Evolutionary conservation across 768 basidiomycete species (phyloP).

Genomic region (Suillus plorans): DNA sequence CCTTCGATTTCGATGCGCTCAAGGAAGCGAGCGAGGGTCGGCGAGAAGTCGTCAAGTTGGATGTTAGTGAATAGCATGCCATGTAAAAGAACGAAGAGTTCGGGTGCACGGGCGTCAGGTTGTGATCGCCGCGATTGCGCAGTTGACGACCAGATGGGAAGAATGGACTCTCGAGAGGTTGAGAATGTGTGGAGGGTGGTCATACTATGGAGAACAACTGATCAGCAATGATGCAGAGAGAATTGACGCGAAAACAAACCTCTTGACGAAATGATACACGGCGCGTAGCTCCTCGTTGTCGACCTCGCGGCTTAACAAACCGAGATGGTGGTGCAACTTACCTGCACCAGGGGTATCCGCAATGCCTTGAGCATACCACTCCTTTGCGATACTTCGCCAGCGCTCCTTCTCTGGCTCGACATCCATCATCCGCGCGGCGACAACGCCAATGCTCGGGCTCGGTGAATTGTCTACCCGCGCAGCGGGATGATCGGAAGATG

Average conservation of each 20-base stretch:
- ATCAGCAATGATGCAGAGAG: constrained; percentile 2
- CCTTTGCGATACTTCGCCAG: constrained; percentile 85
- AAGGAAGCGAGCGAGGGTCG: constrained; percentile 79
- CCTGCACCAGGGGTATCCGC: constrained; percentile 92
- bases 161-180: constrained; percentile 85
- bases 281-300: constrained; percentile 80
- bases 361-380: constrained; percentile 91
- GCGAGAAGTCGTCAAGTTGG: constrained; percentile 86
- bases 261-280: constrained; percentile 93
- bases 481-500: constrained; percentile 47
- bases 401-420: constrained; percentile 90
- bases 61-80: constrained; percentile 98
- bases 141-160: constrained; percentile 82
- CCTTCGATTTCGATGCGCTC: constrained; percentile 85
- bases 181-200: constrained; percentile 87
- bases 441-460: constrained; percentile 79
- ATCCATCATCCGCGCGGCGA: constrained; percentile 77
- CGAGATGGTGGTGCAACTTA: constrained; percentile 92
- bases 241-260: constrained; percentile 47
- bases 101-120: constrained; percentile 71
- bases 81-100: constrained; percentile 89
- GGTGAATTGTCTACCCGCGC: constrained; percentile 64
- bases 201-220: constrained; percentile 52
- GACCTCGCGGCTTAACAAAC: constrained; percentile 80
- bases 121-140: constrained; percentile 62